A percentile compares a stretch with the other conserved stretches of the same genome.
These are phyloP conservation scores for Calonectria montana DNA, from an alignment of 2,329 filamentous ascomycete genomes.

Conservation along the genomic window DNA sequence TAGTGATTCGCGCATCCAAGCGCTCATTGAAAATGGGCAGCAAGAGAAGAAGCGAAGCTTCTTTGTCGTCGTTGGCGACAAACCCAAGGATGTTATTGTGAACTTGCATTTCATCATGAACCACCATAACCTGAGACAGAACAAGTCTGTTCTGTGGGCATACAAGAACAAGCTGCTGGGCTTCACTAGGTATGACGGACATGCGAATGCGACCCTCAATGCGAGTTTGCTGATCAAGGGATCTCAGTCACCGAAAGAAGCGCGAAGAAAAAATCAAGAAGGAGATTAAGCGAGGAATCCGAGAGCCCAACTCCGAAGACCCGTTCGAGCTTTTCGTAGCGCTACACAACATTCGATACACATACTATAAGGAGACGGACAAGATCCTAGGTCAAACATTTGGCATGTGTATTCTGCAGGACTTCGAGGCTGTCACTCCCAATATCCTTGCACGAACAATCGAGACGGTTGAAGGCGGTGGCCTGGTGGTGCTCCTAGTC, in stretches of 20 bases:
- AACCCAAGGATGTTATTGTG: slow-evolving; percentile 95
- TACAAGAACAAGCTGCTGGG: slow-evolving; percentile 98
- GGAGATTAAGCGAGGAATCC: slow-evolving; percentile 93
- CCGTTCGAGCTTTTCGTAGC: slow-evolving; percentile 98
- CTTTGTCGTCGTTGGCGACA: slow-evolving; percentile 93
- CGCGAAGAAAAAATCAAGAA: slow-evolving; percentile 98
- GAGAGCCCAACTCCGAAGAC: slow-evolving; percentile 92
- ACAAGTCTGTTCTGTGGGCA: slow-evolving; percentile 95
- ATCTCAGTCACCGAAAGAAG: slow-evolving; percentile 90
- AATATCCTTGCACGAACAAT: slow-evolving; percentile 94
- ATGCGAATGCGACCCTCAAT: not conserved
- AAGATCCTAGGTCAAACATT: slow-evolving; percentile 99
- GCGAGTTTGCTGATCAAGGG: slow-evolving; percentile 30
- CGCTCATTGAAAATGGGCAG: slow-evolving; percentile 90
- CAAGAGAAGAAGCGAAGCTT: slow-evolving; percentile 98
- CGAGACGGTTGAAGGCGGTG: slow-evolving; percentile 97
- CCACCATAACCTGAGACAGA: slow-evolving; percentile 86
- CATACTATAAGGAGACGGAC: slow-evolving; percentile 99
- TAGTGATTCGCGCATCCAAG: slow-evolving; percentile 89
- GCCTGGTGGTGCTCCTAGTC: slow-evolving; percentile 87
- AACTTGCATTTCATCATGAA: slow-evolving; percentile 91
- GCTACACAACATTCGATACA: slow-evolving; percentile 96
- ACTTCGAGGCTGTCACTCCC: slow-evolving; percentile 98
- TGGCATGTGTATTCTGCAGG: slow-evolving; percentile 97
- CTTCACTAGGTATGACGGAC: slow-evolving; percentile 74